Base-by-base conservation (phyloP, 768 basidiomycete species). In the Trichaptum fuscoviolaceum region DNA sequence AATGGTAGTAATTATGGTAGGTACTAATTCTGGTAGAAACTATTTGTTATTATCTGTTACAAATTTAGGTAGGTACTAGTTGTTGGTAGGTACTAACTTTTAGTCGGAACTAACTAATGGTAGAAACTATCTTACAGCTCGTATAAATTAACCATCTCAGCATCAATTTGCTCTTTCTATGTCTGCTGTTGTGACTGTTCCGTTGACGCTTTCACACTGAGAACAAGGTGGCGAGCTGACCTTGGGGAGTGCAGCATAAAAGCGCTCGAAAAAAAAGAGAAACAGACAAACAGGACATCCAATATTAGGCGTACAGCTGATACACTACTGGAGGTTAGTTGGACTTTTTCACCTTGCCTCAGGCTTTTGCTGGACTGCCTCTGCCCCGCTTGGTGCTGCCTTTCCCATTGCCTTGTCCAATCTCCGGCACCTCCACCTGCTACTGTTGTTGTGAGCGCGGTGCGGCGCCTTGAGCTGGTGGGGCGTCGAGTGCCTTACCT, bases 381-480 rank as follows among this genome's bases (percentile, higher is more conserved):
- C 68, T 70, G 76, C 67, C 70, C 74, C 63, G 71, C 66, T 70
- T 10, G 69, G 70, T 24, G 68, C 65, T 20, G 70, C 69, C 58
- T 70, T 58, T 24, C 71, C 71, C 63, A 71, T 74, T 61, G 74
- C 73, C 30, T 75, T n/a, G n/a, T n/a, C n/a, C n/a, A n/a, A 72
- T 57, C 72, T 65, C 58, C 67, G 62, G 25, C 65, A 7, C 68
- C 35, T 18, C 67, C 24, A 73, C 69, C 30, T 30, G 30, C 30
- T 30, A 30, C 60, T 76, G 76, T 26, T 76, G 72, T 26, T 76
- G 71, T n/a, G n/a, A n/a, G 35, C 78, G 75, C 25, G 77, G 67
- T 77, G 73, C 0, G 74, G 75, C 57, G 78, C 35, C 35, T 20
- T 52, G 10, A 20, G 42, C 10, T 52, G 42, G 10, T 12, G 10